Percentiles rank a stretch among this genome's conserved stretches.
These are phyloP conservation scores for Pleurotus eryngii DNA, from an alignment of 768 basidiomycete genomes.

Conservation along the genomic window DNA sequence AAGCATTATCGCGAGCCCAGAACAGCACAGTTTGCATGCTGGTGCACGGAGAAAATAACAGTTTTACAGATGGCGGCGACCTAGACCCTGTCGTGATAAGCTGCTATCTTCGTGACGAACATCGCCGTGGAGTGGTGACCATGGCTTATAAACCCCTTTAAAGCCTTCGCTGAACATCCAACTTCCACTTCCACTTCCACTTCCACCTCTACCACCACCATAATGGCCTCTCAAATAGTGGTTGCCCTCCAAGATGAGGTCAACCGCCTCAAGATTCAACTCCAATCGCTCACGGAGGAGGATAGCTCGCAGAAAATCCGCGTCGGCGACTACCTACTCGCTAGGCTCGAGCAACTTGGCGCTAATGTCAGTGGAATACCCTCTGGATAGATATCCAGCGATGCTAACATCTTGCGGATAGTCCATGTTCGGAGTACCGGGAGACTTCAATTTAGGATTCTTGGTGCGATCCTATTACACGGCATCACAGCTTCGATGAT, in stretches of 20 bases:
- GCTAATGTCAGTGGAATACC: conserved; percentile 45
- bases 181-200: neutral
- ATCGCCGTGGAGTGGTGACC: neutral
- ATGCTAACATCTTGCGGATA: conserved; percentile 22
- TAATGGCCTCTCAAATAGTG: conserved; percentile 16
- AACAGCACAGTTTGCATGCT: neutral
- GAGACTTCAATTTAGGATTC: conserved; percentile 75
- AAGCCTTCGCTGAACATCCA: neutral
- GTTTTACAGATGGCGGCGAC: neutral
- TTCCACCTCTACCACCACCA: neutral
- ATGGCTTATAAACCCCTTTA: neutral
- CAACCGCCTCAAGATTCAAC: conserved; percentile 41
- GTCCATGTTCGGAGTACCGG: conserved; percentile 83
- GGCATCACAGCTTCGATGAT: neutral
- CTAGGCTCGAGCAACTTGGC: conserved; percentile 60
- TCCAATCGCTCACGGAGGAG: conserved; percentile 36
- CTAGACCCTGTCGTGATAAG: conserved; percentile 7
- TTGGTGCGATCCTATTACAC: neutral
- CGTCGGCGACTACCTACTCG: conserved; percentile 58
- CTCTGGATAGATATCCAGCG: no score
- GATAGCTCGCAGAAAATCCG: conserved; percentile 42
- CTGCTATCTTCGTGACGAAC: neutral
- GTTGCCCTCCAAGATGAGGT: conserved; percentile 41
- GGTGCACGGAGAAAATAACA: neutral
- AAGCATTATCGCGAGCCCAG: neutral